Conservation (phyloP, 2,329 filamentous ascomycete species). For the Mycosphaerella sp. region DNA sequence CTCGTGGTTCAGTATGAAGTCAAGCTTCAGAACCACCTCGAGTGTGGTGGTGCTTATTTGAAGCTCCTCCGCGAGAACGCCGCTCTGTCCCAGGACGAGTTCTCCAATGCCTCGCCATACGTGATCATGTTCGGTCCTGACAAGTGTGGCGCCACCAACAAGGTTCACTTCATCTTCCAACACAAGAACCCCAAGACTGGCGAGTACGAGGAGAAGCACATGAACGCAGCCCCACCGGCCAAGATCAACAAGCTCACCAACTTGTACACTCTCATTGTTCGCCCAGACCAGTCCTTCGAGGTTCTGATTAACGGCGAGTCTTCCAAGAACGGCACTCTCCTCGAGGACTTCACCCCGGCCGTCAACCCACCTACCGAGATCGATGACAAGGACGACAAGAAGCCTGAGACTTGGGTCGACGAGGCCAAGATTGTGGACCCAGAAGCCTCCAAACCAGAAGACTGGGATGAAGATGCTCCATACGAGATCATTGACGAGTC, state of each 20-base stretch:
- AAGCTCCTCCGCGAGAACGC: constrained; percentile 98
- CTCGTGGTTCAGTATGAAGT: constrained; percentile 99
- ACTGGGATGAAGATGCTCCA: constrained; percentile 98
- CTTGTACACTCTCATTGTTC: constrained; percentile 94
- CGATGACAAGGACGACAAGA: constrained; percentile 85
- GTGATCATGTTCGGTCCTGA: constrained; percentile 99
- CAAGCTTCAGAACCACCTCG: constrained; percentile 94
- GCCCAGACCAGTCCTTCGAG: constrained; percentile 91
- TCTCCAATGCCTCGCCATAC: constrained; percentile 94
- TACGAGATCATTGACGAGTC: constrained; percentile 94
- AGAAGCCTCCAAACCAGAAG: constrained; percentile 90
- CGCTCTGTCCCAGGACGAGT: constrained; percentile 93
- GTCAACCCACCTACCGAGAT: constrained; percentile 95
- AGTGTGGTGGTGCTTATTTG: constrained; percentile 97
- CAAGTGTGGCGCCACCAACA: constrained; percentile 99
- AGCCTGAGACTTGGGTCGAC: constrained; percentile 95
- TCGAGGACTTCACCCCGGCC: constrained; percentile 88
- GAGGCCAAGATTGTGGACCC: constrained; percentile 86
- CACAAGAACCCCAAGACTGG: constrained; percentile 99
- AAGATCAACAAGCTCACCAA: constrained; percentile 86
- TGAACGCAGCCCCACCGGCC: constrained; percentile 73
- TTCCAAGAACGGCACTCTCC: constrained; percentile 80
- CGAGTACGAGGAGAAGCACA: constrained; percentile 99
- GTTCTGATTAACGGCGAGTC: constrained; percentile 87
- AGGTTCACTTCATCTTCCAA: constrained; percentile 96